Evolutionary conservation across 140 eudicot genomes (phyloP), one percentile per base, ranked within the genome.

Genomic region (Stevia rebaudiana): DNA sequence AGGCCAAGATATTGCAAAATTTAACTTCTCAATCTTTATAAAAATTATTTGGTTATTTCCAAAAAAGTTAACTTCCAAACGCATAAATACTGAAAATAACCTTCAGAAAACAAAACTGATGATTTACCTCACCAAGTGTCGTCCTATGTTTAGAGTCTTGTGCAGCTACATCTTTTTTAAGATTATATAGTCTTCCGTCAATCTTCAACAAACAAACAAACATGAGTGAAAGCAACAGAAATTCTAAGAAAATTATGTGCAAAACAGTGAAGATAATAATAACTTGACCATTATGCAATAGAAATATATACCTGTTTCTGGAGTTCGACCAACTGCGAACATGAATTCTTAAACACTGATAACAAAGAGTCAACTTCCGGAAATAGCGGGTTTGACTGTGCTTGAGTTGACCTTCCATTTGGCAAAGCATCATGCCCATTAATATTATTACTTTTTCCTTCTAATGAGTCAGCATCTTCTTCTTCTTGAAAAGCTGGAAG

Each of bases 41-140:
- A 56, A 44, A 56, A 37, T 74, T 28, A 24, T 44, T 17, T 24
- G 52, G 44, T 43, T 18, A 8, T 21, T 6, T 8, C 10, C 52
- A n/a, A 24, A 23, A 17, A 17, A 25, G 6, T 8, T 15, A 54
- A 33, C 72, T 64, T 43, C 12, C 30, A 73, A 42, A 11, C 9
- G 60, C 51, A 22, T 64, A 31, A 33, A 30, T 18, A 63, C 9
- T 23, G 31, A 63, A 51, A 41, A 6, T n/a, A 64, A 64, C 24
- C 11, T 37, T 19, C 46, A 51, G 3, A 72, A 10, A 42, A 65
- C 11, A 18, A 49, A 30, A 28, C 67, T 42, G 30, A 51, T 56
- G 56, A 76, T 72, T 71, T 53, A 92, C 98, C 98, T 92, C 96
- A n/a, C 82, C 79, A 75, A 92, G 98, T 44, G 98, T 92, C 79